These are phyloP conservation scores for Talaromyces amestolkiae DNA, from an alignment of 2,329 filamentous ascomycete genomes.

Conservation along the genomic window DNA sequence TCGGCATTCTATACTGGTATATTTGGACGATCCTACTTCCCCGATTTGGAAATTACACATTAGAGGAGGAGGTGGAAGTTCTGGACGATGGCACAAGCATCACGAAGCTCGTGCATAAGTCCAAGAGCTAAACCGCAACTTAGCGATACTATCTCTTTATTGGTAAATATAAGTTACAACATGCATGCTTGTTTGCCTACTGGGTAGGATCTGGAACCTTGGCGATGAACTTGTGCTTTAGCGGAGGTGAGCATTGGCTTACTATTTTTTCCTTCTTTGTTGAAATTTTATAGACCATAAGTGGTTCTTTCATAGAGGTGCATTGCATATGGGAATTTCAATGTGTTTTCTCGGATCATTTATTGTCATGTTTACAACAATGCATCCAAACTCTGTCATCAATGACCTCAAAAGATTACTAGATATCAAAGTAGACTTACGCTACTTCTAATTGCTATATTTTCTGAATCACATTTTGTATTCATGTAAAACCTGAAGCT, in stretches of 20 bases:
- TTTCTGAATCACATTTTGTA: no score
- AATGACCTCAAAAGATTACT: neutral
- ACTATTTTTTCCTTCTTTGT: neutral
- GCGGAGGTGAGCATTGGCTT: neutral
- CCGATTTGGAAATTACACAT: slow-evolving; percentile 55
- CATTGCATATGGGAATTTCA: neutral
- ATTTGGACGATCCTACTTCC: slow-evolving; percentile 64
- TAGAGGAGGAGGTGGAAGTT: slow-evolving; percentile 61
- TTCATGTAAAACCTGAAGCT: no score
- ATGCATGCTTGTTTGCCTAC: neutral
- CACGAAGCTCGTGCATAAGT: slow-evolving; percentile 52
- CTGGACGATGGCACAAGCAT: slow-evolving; percentile 67
- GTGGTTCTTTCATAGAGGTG: neutral
- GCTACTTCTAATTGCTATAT: no score
- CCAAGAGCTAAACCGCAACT: neutral
- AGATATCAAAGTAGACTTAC: neutral
- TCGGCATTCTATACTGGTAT: slow-evolving; percentile 66
- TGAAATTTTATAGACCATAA: neutral
- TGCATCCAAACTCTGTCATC: neutral
- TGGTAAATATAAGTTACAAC: neutral
- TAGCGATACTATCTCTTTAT: neutral
- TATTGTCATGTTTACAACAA: neutral
- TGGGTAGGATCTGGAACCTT: neutral
- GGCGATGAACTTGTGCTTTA: neutral
- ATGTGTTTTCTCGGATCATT: neutral